Evolutionary conservation across 1,284 basidiomycete genomes (phyloP), one percentile per base, ranked within the genome.

Genomic region (Cystobasidiaceae sp.): DNA sequence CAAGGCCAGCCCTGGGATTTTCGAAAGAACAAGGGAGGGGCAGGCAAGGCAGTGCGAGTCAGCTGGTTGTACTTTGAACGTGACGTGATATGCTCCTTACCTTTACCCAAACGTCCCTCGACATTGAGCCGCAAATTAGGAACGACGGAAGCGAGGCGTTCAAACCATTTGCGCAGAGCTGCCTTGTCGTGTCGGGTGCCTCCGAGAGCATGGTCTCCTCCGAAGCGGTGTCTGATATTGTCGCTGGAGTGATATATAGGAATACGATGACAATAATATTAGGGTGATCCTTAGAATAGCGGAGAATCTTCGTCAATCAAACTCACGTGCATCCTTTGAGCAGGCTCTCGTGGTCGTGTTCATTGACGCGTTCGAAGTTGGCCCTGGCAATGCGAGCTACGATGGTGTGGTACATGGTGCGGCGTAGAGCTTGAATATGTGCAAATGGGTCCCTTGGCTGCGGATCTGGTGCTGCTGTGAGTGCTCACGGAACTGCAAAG

Each of bases 281-380:
- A 17, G 3, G 13, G 13, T 17, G 13, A 46, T 25, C 13, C 5
- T 13, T 46, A 25, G 45, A 13, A 25, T 13, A 46, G 27, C 13
- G 13, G 23, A 46, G 15, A 25, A 46, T 17, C 21, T 13, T 13
- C 23, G 3, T n/a, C n/a, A n/a, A n/a, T n/a, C n/a, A n/a, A n/a
- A 23, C 45, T 46, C 23, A 46, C 45, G 45, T 46, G 45, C 45
- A 46, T 23, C 45, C 45, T 46, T 46, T 46, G 13, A 46, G 45
- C 13, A 46, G n/a, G 15, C n/a, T 25, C 27, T 46, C 45, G 45
- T 46, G 45, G 6, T 46, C 45, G n/a, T 46, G n/a, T 25, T 13
- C 45, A 25, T 46, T 46, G 13, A 46, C 45, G 13, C 45, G 13
- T 46, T 46, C 45, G 45, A 7, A 7, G 6, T 46, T 46, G 3